Percentiles rank a stretch among this genome's conserved stretches.
Evolutionary conservation across 1,139 yeast genomes (phyloP).

Genomic region (Debaryomyces coudertii): DNA sequence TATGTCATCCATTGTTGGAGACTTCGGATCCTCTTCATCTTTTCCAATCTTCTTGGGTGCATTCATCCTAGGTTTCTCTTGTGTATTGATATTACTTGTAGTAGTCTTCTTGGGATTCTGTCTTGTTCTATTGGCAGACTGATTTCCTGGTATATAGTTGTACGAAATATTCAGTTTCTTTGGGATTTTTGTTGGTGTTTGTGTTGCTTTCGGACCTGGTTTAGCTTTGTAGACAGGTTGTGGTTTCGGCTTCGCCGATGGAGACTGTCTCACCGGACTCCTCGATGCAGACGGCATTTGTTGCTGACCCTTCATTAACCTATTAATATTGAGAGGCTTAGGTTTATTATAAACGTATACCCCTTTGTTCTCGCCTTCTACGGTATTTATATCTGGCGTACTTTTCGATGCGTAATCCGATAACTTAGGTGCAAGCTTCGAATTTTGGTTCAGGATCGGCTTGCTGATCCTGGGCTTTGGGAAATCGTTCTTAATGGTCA

Average conservation of each 20-base stretch:
- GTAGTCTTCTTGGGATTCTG: constrained; percentile 11
- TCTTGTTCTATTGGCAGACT: constrained; percentile 9
- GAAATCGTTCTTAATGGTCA: constrained; percentile 21
- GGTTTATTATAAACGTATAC: constrained; percentile 45
- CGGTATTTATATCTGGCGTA: constrained; percentile 13
- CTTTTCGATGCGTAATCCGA: constrained; percentile 14
- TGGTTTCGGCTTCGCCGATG: constrained; percentile 13
- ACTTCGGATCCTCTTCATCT: constrained; percentile 12
- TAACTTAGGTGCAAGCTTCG: constrained; percentile 7
- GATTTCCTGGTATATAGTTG: constrained; percentile 27
- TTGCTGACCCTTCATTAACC: constrained; percentile 33
- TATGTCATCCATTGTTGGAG: constrained; percentile 34
- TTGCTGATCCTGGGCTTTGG: constrained; percentile 15
- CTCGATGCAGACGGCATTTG: constrained; percentile 11
- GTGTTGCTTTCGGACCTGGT: constrained; percentile 1
- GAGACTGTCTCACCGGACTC: constrained; percentile 15
- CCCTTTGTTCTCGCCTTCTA: constrained; percentile 17
- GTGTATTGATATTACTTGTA: constrained; percentile 4
- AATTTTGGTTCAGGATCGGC: background rate
- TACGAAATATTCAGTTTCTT: constrained; percentile 30
- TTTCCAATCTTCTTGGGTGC: constrained; percentile 2
- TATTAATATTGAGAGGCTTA: constrained; percentile 41
- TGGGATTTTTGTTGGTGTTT: constrained; percentile 5
- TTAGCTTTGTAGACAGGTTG: constrained; percentile 5
- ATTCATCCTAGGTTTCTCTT: background rate